These are phyloP conservation scores for Bruguiera parviflora DNA, from an alignment of 345 rosid species.

Conservation along the genomic window DNA sequence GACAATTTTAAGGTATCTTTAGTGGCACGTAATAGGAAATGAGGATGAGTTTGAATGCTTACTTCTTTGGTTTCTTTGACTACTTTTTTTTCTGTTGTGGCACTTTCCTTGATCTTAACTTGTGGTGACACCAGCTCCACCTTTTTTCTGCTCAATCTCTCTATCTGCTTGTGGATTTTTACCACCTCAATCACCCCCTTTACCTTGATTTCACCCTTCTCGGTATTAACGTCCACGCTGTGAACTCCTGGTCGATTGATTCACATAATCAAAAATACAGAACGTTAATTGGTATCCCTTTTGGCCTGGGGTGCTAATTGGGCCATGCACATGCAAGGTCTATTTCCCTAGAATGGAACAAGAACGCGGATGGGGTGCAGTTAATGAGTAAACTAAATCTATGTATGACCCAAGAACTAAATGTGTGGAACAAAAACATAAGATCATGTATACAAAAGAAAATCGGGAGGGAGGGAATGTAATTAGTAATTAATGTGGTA, in stretches of 20 bases:
- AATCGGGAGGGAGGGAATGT: background rate
- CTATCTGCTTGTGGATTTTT: conserved; percentile 53
- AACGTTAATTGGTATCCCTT: too few relatives aligned
- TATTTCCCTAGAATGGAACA: too few relatives aligned
- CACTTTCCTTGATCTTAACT: conserved; percentile 29
- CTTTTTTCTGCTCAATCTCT: conserved; percentile 60
- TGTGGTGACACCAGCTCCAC: conserved; percentile 67
- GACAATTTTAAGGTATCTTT: too few relatives aligned
- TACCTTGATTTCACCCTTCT: conserved; percentile 70
- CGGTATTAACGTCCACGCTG: conserved; percentile 48
- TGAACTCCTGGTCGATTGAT: conserved; percentile 48
- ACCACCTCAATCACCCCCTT: conserved; percentile 57
- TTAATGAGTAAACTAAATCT: too few relatives aligned
- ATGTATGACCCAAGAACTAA: too few relatives aligned
- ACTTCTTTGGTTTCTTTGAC: conserved; percentile 51
- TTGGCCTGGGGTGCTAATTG: too few relatives aligned
- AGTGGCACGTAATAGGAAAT: too few relatives aligned
- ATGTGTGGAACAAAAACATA: too few relatives aligned
- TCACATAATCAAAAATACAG: too few relatives aligned
- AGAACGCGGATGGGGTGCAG: too few relatives aligned
- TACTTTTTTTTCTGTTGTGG: conserved; percentile 28
- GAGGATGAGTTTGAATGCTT: background rate
- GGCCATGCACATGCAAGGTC: too few relatives aligned
- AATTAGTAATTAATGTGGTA: background rate
- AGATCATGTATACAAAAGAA: too few relatives aligned